Evolutionary conservation across 75 land plant genomes (phyloP).

Genomic region (Azolla pinnata): DNA sequence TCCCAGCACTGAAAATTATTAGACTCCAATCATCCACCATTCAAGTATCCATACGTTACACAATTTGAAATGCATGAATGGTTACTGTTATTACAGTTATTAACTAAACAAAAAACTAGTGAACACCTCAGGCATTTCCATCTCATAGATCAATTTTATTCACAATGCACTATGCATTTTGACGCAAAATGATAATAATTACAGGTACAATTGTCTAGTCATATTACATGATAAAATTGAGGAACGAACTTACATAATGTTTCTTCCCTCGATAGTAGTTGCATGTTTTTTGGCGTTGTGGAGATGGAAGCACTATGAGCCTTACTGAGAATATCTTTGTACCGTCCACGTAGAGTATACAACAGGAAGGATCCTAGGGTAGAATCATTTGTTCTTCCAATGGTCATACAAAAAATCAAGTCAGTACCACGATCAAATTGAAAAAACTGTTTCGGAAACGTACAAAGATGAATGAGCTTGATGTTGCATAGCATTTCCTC

Average conservation of each 20-base stretch:
- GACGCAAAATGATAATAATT: no score
- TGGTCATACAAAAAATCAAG: neutral
- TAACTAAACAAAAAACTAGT: no score
- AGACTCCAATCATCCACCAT: no score
- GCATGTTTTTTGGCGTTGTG: constrained; percentile 41
- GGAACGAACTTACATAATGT: constrained; percentile 41
- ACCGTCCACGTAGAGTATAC: constrained; percentile 55
- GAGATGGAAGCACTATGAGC: constrained; percentile 45
- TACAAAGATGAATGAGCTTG: neutral
- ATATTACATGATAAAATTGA: no score
- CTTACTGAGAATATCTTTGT: constrained; percentile 72
- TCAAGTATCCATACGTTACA: no score
- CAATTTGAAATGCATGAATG: no score
- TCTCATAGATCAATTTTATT: no score
- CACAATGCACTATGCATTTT: no score
- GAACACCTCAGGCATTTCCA: no score
- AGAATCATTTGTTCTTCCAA: constrained; percentile 51
- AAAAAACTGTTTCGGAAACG: neutral
- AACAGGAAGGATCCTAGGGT: constrained; percentile 52
- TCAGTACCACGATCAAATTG: neutral
- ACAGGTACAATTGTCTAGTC: no score
- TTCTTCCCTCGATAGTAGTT: constrained; percentile 68
- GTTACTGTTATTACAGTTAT: no score
- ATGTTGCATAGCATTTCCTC: neutral
- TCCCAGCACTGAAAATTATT: no score